Evolutionary conservation across 1,284 basidiomycete genomes (phyloP).

Genomic region (Heimioporus retisporus): DNA sequence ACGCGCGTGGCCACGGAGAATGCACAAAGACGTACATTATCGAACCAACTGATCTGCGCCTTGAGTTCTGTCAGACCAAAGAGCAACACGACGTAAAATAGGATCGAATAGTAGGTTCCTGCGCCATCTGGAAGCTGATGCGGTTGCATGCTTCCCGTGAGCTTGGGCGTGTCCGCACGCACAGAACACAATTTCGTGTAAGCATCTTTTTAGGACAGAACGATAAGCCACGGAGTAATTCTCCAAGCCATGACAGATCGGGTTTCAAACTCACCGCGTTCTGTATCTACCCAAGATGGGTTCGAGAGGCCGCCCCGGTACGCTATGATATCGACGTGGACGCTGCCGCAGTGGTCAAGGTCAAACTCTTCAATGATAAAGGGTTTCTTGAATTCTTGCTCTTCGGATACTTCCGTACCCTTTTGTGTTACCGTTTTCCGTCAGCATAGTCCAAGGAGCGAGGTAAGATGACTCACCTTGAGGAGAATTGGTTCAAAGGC

Average conservation of each 20-base stretch:
- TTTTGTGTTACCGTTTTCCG: conserved; percentile 8
- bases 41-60: conserved; percentile 54
- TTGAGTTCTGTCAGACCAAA: conserved; percentile 57
- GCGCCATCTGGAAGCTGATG: conserved; percentile 27
- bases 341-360: conserved; percentile 27
- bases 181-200: conserved; percentile 48
- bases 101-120: conserved; percentile 43
- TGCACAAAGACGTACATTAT: conserved; percentile 42
- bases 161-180: conserved; percentile 45
- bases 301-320: conserved; percentile 34
- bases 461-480: conserved; percentile 33
- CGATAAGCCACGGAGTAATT: no score
- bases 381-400: conserved; percentile 40
- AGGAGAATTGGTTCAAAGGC: conserved; percentile 40
- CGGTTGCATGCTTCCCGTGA: conserved; percentile 31
- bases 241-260: no score
- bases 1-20: no score
- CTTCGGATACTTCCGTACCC: conserved; percentile 44
- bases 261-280: conserved; percentile 25
- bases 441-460: no score
- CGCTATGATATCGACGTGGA: conserved; percentile 31
- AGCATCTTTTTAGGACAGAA: conserved; percentile 13
- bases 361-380: conserved; percentile 38
- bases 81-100: conserved; percentile 50
- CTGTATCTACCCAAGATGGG: conserved; percentile 32